phyloP scores from a whole-genome alignment of 306 rosid genomes.

The Adenanthera pavonina region DNA sequence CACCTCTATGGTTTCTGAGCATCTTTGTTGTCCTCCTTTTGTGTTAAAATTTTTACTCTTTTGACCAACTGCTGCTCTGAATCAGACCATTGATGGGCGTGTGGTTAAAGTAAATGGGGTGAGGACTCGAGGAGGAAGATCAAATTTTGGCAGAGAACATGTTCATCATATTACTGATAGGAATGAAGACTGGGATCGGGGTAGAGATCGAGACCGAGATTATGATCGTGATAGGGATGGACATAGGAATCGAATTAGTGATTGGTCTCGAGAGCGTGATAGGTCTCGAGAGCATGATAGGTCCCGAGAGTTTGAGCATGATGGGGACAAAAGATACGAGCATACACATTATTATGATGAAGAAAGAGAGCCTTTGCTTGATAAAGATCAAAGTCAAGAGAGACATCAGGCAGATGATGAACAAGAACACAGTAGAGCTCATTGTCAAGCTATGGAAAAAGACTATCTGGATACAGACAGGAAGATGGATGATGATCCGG shows the following conservation, averaged over 20 bases:
- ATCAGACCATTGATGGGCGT: slow-evolving; percentile 82
- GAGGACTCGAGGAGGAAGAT: slow-evolving; percentile 69
- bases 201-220: slow-evolving; percentile 57
- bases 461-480: slow-evolving; percentile 49
- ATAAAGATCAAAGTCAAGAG: slow-evolving; percentile 51
- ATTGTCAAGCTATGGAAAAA: slow-evolving; percentile 51
- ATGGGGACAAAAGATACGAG: slow-evolving; percentile 62
- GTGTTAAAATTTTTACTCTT: slow-evolving; percentile 27
- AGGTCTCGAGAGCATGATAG: slow-evolving; percentile 61
- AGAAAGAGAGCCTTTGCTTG: slow-evolving; percentile 48
- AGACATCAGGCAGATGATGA: slow-evolving; percentile 45
- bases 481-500: slow-evolving; percentile 59
- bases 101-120: slow-evolving; percentile 85
- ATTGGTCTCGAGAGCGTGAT: slow-evolving; percentile 63
- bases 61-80: slow-evolving; percentile 46
- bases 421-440: slow-evolving; percentile 46
- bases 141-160: slow-evolving; percentile 69
- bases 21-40: background rate
- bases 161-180: slow-evolving; percentile 55
- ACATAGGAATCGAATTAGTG: slow-evolving; percentile 51
- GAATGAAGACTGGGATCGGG: slow-evolving; percentile 65
- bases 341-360: slow-evolving; percentile 54
- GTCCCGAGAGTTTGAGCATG: slow-evolving; percentile 52
- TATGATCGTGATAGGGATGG: slow-evolving; percentile 63
- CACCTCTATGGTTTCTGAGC: background rate